Conservation (phyloP, 257 asterid genomes). For the Solanum habrochaites region DNA sequence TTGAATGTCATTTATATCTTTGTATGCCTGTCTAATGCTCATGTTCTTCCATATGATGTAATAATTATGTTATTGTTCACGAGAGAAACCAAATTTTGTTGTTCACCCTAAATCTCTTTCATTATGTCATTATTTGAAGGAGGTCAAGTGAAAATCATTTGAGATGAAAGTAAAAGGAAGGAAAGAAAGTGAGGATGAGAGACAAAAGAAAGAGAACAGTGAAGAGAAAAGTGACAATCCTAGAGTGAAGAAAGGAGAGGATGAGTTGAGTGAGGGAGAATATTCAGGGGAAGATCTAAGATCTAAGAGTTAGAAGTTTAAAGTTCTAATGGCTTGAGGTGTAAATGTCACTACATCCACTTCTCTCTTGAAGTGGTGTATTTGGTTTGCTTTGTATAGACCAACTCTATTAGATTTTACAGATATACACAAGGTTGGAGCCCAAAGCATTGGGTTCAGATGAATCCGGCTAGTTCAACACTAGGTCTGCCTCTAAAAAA, state of each 20-base stretch:
- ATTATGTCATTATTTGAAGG: not conserved
- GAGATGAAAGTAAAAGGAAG: not conserved
- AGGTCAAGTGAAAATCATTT: not conserved
- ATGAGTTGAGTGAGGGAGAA: not conserved
- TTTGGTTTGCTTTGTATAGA: not conserved
- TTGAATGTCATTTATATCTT: not conserved
- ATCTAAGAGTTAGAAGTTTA: not conserved
- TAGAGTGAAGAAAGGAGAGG: not conserved
- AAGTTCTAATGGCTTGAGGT: not conserved
- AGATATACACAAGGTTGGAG: not conserved
- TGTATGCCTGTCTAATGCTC: not conserved
- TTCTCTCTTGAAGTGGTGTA: not conserved
- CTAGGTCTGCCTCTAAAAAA: not conserved
- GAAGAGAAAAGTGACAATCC: not conserved
- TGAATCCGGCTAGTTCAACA: not conserved
- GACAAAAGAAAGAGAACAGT: not conserved
- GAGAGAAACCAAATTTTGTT: not conserved
- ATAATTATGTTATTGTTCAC: not conserved
- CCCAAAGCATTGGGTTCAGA: not conserved
- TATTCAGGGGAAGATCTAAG: not conserved
- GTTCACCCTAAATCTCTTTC: not conserved
- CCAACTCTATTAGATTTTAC: not conserved
- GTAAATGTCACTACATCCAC: not conserved
- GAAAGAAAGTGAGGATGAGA: not conserved
- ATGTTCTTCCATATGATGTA: not conserved